A percentile compares a stretch with the other conserved stretches of the same genome.
Evolutionary conservation across 2,329 filamentous ascomycete species (phyloP).

Genomic region (Pseudogymnoascus sp.): DNA sequence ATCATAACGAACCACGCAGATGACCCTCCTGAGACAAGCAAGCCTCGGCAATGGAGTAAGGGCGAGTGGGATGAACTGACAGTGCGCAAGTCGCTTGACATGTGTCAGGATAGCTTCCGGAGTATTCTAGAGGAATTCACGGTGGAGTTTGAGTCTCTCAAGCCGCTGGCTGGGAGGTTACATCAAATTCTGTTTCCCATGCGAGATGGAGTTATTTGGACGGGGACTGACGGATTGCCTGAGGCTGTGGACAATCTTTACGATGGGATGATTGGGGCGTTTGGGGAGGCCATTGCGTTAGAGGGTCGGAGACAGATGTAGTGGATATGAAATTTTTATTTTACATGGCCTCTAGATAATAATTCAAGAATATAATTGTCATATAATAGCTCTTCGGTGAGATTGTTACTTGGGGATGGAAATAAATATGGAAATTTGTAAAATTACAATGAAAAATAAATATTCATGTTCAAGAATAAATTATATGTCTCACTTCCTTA

Average conservation of each 20-base stretch:
- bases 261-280: slow-evolving; percentile 15
- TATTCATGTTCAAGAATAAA: not conserved
- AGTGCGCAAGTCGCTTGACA: slow-evolving; percentile 18
- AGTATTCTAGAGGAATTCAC: slow-evolving; percentile 19
- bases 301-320: not conserved
- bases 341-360: not conserved
- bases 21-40: slow-evolving; percentile 17
- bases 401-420: not conserved
- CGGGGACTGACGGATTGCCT: slow-evolving; percentile 17
- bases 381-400: not conserved
- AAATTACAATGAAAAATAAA: not conserved
- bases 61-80: slow-evolving; percentile 18
- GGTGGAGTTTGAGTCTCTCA: slow-evolving; percentile 17
- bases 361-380: not conserved
- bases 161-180: slow-evolving; percentile 18
- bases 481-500: not conserved
- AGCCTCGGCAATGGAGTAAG: slow-evolving; percentile 20
- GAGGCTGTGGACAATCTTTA: slow-evolving; percentile 19
- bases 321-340: not conserved
- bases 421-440: not conserved
- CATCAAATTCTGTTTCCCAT: slow-evolving; percentile 20
- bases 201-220: slow-evolving; percentile 18
- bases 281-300: not conserved
- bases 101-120: slow-evolving; percentile 17
- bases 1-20: slow-evolving; percentile 21